A percentile compares a stretch with the other conserved stretches of the same genome.
Evolutionary conservation across 2,329 filamentous ascomycete species (phyloP).

Genomic region (Calonectria fujianensis): DNA sequence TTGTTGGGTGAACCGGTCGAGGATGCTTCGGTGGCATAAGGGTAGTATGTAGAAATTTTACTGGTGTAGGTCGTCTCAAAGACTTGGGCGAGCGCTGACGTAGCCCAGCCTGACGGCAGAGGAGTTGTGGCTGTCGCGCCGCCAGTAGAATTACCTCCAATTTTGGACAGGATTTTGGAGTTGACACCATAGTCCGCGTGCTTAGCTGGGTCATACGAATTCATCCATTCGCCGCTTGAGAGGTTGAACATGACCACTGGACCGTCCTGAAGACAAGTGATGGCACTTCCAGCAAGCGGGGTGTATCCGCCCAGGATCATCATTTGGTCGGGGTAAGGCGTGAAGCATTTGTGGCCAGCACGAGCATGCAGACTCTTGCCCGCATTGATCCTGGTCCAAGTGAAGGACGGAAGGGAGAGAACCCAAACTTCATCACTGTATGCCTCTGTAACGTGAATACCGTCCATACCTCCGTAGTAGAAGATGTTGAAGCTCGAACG

Average conservation of each 20-base stretch:
- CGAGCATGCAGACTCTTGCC: conserved; percentile 74
- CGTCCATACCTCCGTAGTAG: conserved; percentile 86
- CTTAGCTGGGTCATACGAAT: conserved; percentile 79
- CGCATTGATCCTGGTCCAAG: conserved; percentile 77
- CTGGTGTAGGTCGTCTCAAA: conserved; percentile 74
- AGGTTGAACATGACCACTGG: conserved; percentile 83
- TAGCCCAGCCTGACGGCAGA: conserved; percentile 73
- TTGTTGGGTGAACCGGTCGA: conserved; percentile 43
- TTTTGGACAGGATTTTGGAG: conserved; percentile 75
- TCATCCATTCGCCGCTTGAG: conserved; percentile 80
- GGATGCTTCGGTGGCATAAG: conserved; percentile 67
- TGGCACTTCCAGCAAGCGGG: conserved; percentile 51
- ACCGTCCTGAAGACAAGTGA: conserved; percentile 70
- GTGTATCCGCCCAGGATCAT: conserved; percentile 83
- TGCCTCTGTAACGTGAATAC: conserved; percentile 61
- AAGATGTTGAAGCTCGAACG: conserved; percentile 87
- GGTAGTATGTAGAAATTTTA: conserved; percentile 77
- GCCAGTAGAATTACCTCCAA: conserved; percentile 80
- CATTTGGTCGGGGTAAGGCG: conserved; percentile 87
- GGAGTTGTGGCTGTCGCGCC: conserved; percentile 82
- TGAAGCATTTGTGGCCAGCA: conserved; percentile 84
- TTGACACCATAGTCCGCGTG: conserved; percentile 83
- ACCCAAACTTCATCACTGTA: conserved; percentile 85
- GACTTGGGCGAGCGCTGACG: conserved; percentile 68
- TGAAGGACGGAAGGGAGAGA: conserved; percentile 86